Percentiles rank a stretch among this genome's conserved stretches.
phyloP scores from a whole-genome alignment of 352 stramenopile species.

The Globisporangium cystogenes region DNA sequence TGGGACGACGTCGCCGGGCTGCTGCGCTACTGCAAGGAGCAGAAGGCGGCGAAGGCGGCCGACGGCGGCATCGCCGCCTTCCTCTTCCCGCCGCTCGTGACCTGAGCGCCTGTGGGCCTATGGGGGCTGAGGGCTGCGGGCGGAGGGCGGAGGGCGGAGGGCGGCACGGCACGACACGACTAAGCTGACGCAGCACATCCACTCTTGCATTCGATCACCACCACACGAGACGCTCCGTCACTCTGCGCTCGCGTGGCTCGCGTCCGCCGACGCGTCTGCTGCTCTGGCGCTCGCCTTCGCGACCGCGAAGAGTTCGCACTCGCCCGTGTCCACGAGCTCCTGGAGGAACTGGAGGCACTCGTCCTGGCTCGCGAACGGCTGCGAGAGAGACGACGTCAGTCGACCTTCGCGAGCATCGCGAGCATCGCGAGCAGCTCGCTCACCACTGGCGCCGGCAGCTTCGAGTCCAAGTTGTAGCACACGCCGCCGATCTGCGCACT shows the following conservation, averaged over 20 bases:
- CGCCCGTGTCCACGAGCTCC: slow-evolving; percentile 57
- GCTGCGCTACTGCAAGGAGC: slow-evolving; percentile 34
- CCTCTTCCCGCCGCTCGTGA: slow-evolving; percentile 21
- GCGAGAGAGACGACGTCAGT: neutral
- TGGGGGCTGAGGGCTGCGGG: too few species aligned
- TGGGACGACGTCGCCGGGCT: slow-evolving; percentile 53
- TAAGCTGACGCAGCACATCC: too few species aligned
- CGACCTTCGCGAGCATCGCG: too few species aligned
- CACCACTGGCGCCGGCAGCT: slow-evolving; percentile 47
- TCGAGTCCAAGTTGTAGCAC: slow-evolving; percentile 80
- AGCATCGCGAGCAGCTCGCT: neutral
- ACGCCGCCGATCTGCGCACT: slow-evolving; percentile 36
- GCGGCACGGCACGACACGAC: too few species aligned
- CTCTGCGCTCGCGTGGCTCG: too few species aligned
- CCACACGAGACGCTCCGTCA: neutral
- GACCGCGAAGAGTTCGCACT: slow-evolving; percentile 58
- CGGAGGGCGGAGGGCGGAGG: too few species aligned
- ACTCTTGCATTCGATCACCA: too few species aligned
- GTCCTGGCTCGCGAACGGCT: slow-evolving; percentile 45
- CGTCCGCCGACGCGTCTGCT: neutral
- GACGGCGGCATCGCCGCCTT: slow-evolving; percentile 18
- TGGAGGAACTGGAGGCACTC: slow-evolving; percentile 53
- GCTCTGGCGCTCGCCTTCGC: neutral
- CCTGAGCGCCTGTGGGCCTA: neutral
- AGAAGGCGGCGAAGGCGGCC: slow-evolving; percentile 10